These are phyloP conservation scores for Candida vartiovaarae DNA, from an alignment of 805 yeast genomes.

Conservation along the genomic window DNA sequence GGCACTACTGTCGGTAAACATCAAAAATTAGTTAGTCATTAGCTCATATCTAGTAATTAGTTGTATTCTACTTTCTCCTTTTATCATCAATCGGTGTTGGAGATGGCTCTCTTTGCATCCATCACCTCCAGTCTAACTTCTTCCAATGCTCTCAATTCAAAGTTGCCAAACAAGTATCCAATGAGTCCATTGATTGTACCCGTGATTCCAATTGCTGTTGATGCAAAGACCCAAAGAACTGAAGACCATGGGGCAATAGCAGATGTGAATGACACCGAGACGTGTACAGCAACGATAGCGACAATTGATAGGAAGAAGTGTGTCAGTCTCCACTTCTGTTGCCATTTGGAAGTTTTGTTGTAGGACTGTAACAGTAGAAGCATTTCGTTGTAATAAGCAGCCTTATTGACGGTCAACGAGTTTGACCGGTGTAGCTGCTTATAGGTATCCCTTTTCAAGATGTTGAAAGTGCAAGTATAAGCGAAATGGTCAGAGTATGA, in stretches of 20 bases:
- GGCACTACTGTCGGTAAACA: too few species aligned
- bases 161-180: constrained; percentile 69
- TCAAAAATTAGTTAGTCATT: too few species aligned
- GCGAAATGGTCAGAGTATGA: constrained; percentile 94
- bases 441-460: constrained; percentile 10
- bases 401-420: constrained; percentile 1
- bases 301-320: constrained; percentile 58
- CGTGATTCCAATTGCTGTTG: constrained; percentile 49
- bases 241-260: constrained; percentile 51
- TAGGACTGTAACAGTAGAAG: constrained; percentile 40
- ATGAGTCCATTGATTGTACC: constrained; percentile 75
- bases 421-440: constrained; percentile 2
- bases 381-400: constrained; percentile 40
- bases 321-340: constrained; percentile 52
- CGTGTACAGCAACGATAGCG: constrained; percentile 43
- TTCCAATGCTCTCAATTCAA: constrained; percentile 68
- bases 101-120: constrained; percentile 19
- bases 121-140: constrained; percentile 72
- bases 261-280: constrained; percentile 56
- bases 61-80: background rate
- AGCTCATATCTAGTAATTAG: background rate
- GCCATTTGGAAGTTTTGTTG: constrained; percentile 47
- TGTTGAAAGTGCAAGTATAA: constrained; percentile 40
- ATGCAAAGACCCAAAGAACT: constrained; percentile 53
- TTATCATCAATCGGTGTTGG: too few species aligned